Evolutionary conservation across 352 stramenopile species (phyloP), one percentile per base, ranked within the genome.

Genomic region (Phytophthora kernoviae): DNA sequence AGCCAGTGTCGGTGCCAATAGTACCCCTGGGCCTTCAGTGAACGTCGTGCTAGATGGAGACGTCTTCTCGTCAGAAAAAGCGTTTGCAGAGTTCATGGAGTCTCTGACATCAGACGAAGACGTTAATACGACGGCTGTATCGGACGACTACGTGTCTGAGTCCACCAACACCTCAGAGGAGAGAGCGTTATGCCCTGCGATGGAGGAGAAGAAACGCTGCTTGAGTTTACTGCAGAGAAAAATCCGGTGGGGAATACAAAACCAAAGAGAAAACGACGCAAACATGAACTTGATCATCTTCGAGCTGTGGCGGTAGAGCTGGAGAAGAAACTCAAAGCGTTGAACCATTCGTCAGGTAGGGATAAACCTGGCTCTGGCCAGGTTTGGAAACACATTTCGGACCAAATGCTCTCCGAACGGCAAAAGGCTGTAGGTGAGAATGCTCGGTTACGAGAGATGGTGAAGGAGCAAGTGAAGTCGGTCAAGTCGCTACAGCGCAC

Each of bases 241-340:
- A 30, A 12, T 10, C 17, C 50, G 21, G 37, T 27, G 5, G 0
- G 39, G 17, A 12, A 11, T 21, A 30, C 14, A 2, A 82, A 84
- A 33, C 71, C 65, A 7, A 84, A 61, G n/a, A 71, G 77, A 15
- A 84, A 81, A 60, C 60, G 71, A 11, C 73, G 68, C 52, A 87
- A 84, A 54, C 77, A 82, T 39, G 74, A 87, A 60, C 58, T 87
- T n/a, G 74, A 82, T 44, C 60, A 72, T n/a, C 58, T 87, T 41
- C 77, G 77, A 49, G 59, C 61, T 4, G 62, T 79, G 15, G 71
- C 74, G 8, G 45, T 46, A 22, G 68, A 71, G 37, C 65, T 87
- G 14, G 77, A 87, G 41, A 66, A 61, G 45, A 77, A 87, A 53
- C 69, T 89, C 26, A 37, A 67, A 22, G 43, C 53, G 15, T 44